Evolutionary conservation across 306 rosid species (phyloP), one percentile per base, ranked within the genome.

Genomic region (Fragaria nilgerrensis): DNA sequence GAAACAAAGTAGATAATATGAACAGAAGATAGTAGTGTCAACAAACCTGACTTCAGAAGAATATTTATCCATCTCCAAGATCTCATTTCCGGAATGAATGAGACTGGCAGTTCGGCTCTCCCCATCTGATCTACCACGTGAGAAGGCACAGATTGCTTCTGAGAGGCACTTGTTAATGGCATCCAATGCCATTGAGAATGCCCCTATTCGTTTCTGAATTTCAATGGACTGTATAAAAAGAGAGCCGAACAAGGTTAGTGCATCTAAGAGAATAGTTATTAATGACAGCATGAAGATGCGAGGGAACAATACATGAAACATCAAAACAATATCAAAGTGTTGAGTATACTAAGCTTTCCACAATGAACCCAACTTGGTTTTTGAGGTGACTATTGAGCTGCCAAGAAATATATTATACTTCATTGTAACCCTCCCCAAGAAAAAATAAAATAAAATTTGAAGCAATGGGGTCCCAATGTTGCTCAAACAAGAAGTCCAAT

Each of bases 41-140:
- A 53, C 79, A 75, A 82, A 95, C 99, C 99, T 92, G 90, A 85
- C 84, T 65, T 88, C 97, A 20, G 90, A 87, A 65, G 85, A 78
- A 83, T 95, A 92, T 77, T 86, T 86, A 74, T 91, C 86, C 47
- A 86, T 80, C 85, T 92, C 97, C 87, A 91, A 87, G 77, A 92
- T 91, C 79, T 92, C 98, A 77, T 95, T 95, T 87, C 97, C 99
- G 52, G 99, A 90, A 87, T 95, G 90, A 77, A 92, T 81, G 72
- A 95, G 89, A 50, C 96, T 92, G 70, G 97, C 90, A 64, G 96
- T 95, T 70, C 78, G 90, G 80, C 97, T 95, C 80, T 95, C 99
- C 6, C 97, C 99, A 80, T 95, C 99, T 81, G 86, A 81, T 84
- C 94, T 90, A 80, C 99, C 99, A 73, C 93, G 97, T 85, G 94